Evolutionary conservation across 495 filamentous ascomycete species (phyloP).

Genomic region (Neurospora sp.): DNA sequence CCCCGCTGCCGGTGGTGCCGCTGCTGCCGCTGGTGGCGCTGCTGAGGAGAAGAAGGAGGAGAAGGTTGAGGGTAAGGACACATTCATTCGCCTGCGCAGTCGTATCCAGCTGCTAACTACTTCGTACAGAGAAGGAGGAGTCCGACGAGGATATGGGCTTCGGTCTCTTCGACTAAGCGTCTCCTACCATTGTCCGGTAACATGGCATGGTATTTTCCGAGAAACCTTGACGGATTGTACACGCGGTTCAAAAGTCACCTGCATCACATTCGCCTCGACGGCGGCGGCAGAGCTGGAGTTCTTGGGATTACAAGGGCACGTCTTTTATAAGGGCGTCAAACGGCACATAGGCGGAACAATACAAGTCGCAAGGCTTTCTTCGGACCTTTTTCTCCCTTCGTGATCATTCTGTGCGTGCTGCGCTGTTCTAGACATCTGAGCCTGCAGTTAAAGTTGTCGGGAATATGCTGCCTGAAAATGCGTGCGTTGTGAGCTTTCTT

Average conservation of each 20-base stretch:
- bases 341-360: conserved; percentile 17
- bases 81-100: neutral
- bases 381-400: conserved; percentile 6
- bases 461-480: neutral
- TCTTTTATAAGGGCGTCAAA: conserved; percentile 1
- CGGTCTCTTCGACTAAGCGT: conserved; percentile 92
- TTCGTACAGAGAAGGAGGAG: conserved; percentile 54
- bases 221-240: conserved; percentile 10
- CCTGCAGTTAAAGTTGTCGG: neutral
- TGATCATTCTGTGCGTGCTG: neutral
- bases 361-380: conserved; percentile 15
- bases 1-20: too few relatives aligned
- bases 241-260: conserved; percentile 5
- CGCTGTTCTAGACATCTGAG: neutral
- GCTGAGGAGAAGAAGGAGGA: conserved; percentile 62
- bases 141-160: conserved; percentile 99
- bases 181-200: conserved; percentile 1
- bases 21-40: conserved; percentile 54
- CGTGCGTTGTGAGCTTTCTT: neutral
- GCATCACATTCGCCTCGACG: conserved; percentile 3
- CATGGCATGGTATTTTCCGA: conserved; percentile 15
- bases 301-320: conserved; percentile 6
- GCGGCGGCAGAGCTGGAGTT: conserved; percentile 10
- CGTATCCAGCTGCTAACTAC: conserved; percentile 20
- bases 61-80: conserved; percentile 57